Base-by-base conservation (phyloP, 2,329 filamentous ascomycete species). In the Aureobasidium sp. region DNA sequence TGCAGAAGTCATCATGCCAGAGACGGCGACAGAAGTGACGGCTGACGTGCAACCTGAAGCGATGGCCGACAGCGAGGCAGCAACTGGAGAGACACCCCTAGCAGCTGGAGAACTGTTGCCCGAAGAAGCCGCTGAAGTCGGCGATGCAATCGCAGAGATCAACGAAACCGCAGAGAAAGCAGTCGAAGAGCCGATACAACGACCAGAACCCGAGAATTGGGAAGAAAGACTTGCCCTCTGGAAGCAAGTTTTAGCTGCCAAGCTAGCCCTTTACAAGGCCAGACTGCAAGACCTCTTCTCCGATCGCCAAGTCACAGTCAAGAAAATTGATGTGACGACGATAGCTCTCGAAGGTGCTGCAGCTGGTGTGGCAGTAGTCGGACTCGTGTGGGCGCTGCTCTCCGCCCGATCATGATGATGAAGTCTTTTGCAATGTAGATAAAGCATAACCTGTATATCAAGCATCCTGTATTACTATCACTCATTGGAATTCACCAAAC, bases 401-500 rank as follows among this genome's bases (percentile, higher is more conserved):
- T 68, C 69, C 62, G 68, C 69, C 29, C 68, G 64, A 61, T 74
- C 64, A 69, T 47, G 39, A 51, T 49, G 47, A 47, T 27, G 44
- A 60, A 57, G 36, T 39, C 62, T 47, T 55, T 53, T 55, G 53
- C 58, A 53, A 42, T 55, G 47, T 47, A 58, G 39, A 58, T 39
- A 62, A 36, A 61, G 37, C 48, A 52, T 48, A 61, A 37, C 48
- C 31, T 45, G 57, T 65, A 53, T 62, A 56, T 44, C 41, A 61
- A 61, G n/a, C 56, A 44, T 22, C 55, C 44, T 58, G 53, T 51
- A 53, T 49, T 37, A 61, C 45, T 41, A 45, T n/a, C 22, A 22
- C 36, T 73, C 68, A 82, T 69, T 83, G 80, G 76, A 95, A 95
- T 75, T 95, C 90, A 22, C 90, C 90, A 82, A 91, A 92, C 70